phyloP scores from a whole-genome alignment of 768 basidiomycete species.

The Rhodosporidiobolus sp. region DNA sequence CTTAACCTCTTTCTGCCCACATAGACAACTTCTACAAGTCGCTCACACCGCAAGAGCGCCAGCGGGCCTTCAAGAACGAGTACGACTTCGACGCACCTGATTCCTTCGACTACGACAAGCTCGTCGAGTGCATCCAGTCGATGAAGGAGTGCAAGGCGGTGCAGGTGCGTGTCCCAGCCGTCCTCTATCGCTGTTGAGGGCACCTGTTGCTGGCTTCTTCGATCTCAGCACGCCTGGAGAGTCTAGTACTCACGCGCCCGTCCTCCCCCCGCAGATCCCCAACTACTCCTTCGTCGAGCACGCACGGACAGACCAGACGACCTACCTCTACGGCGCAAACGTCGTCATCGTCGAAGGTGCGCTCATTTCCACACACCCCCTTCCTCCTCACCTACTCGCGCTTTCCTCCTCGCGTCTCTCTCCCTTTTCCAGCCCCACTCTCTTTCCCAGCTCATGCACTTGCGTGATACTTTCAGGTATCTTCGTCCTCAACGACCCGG shows the following conservation, averaged over 20 bases:
- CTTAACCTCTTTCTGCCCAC: constrained; percentile 45
- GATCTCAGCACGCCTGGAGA: too few species aligned
- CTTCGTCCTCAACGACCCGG: constrained; percentile 77
- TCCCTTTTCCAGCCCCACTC: too few species aligned
- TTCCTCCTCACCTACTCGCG: too few species aligned
- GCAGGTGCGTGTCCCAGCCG: constrained; percentile 44
- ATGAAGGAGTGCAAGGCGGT: constrained; percentile 73
- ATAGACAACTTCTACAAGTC: constrained; percentile 88
- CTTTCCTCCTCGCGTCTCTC: too few species aligned
- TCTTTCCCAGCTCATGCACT: constrained; percentile 56
- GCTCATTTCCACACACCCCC: too few species aligned
- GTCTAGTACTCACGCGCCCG: too few species aligned
- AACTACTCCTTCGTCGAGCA: constrained; percentile 91
- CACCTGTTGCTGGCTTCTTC: not conserved
- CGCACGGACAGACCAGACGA: constrained; percentile 67
- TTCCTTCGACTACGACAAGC: constrained; percentile 84
- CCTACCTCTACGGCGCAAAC: constrained; percentile 42
- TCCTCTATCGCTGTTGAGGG: not conserved
- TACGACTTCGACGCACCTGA: constrained; percentile 86
- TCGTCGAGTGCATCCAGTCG: constrained; percentile 81
- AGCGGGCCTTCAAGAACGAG: constrained; percentile 71
- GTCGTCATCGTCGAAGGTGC: constrained; percentile 41
- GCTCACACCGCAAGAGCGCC: constrained; percentile 73
- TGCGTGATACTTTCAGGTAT: too few species aligned
- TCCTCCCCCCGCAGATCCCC: constrained; percentile 67